phyloP scores from a whole-genome alignment of 306 rosid genomes.

The Fragaria iinumae region DNA sequence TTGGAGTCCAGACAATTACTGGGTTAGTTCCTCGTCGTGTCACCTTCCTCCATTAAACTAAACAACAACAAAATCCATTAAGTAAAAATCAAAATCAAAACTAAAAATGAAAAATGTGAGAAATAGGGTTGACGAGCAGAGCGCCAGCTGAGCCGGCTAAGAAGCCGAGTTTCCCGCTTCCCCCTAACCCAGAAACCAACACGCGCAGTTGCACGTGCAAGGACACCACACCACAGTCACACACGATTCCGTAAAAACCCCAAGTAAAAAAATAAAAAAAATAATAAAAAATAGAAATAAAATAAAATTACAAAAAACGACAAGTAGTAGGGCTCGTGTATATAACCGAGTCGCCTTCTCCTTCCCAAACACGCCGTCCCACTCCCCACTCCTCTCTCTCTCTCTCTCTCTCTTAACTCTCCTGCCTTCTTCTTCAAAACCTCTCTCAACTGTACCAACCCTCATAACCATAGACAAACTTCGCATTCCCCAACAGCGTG shows the following conservation, averaged over 20 bases:
- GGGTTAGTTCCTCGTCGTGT: constrained; percentile 2
- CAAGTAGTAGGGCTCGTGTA: not conserved
- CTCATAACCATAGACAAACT: not conserved
- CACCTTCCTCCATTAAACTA: not conserved
- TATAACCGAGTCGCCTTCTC: not conserved
- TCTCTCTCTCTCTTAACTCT: constrained; percentile 1
- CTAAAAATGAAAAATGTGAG: not conserved
- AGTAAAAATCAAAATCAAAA: not conserved
- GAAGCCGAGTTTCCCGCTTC: constrained; percentile 56
- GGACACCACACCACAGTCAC: constrained; percentile 17
- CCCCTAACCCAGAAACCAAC: constrained; percentile 43
- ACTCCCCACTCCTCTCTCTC: not conserved
- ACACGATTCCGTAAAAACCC: not conserved
- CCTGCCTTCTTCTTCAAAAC: not conserved
- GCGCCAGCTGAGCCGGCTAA: constrained; percentile 61
- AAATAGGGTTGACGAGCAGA: constrained; percentile 25
- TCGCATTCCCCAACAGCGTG: constrained; percentile 45
- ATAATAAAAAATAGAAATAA: not conserved
- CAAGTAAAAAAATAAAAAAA: not conserved
- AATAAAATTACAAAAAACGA: not conserved
- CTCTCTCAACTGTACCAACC: constrained; percentile 4
- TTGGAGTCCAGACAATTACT: not conserved
- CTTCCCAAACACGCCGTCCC: constrained; percentile 11
- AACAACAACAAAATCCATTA: not conserved
- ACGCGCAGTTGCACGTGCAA: constrained; percentile 69